Evolutionary conservation across 2,329 filamentous ascomycete species (phyloP), one percentile per base, ranked within the genome.

Genomic region (Scedosporium dehoogii): DNA sequence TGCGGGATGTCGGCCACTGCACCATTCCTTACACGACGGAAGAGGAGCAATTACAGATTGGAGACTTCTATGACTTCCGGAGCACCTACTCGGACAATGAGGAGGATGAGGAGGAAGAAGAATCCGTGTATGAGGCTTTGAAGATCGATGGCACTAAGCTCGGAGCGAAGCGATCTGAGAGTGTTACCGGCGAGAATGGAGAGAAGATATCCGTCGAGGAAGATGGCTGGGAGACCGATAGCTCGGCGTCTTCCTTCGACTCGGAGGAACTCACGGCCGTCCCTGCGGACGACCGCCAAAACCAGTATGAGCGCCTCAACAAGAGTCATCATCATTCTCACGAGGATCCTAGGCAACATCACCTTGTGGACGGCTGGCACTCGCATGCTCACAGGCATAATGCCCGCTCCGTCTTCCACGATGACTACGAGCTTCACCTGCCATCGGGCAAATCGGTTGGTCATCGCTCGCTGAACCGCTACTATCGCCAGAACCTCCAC

Each of bases 1-100:
- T 99, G 94, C 87, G 91, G 55, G 94, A 99, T 73, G 93, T 92
- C 72, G 89, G 91, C 0, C 94, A 99, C 75, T 97, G 93, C 82
- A 96, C 92, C 83, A 96, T 99, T 68, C 92, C 91, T 0, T 99
- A 93, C 73, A 86, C 88, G 60, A 88, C 87, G 0, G 91, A 97
- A 71, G 88, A 89, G 42, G 92, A 97, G 71, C 91, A 97, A 77
- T 83, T 97, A 33, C 91, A 96, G 62, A 91, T 99, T 70, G 94
- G 94, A 63, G 91, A 97, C 67, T 97, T 91, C 74, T 99, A 99
- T 75, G 94, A 99, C 72, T 99, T 99, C 81, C 85, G 90, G 67
- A 90, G 90, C 75, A 96, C 94, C 1, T 99, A 99, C 73, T 94
- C 92, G 0, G 94, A 97, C 69, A 85, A 81, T 10, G 90, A 84